These are phyloP conservation scores for Coemansia sp. DNA, from an alignment of 192 early-diverging fungal genomes.

Conservation along the genomic window DNA sequence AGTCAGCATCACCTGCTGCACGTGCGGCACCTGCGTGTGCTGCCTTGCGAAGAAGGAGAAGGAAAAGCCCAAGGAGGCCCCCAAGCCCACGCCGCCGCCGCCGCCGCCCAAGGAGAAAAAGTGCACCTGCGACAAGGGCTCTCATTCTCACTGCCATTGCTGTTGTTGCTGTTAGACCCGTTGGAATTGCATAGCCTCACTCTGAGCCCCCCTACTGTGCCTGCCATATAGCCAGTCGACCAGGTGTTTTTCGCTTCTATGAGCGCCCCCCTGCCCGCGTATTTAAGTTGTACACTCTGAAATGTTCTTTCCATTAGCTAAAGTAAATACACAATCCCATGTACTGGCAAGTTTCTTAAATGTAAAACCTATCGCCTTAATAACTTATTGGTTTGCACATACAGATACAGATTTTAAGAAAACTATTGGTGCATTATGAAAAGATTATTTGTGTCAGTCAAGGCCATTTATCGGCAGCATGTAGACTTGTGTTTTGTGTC, in stretches of 20 bases:
- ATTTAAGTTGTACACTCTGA: background rate
- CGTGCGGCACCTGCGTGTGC: slow-evolving; percentile 41
- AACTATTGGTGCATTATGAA: too few species aligned
- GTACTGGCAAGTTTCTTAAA: background rate
- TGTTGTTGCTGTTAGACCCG: slow-evolving; percentile 9
- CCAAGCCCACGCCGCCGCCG: slow-evolving; percentile 10
- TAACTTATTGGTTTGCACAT: background rate
- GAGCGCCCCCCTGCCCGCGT: background rate
- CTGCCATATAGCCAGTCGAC: background rate
- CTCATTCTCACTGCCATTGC: slow-evolving; percentile 32
- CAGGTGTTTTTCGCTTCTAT: background rate
- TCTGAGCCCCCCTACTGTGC: background rate
- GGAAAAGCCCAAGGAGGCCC: slow-evolving; percentile 12
- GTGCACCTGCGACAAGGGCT: slow-evolving; percentile 27
- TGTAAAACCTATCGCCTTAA: background rate
- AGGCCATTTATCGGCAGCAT: too few species aligned
- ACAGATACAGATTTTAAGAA: background rate
- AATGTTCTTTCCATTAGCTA: background rate
- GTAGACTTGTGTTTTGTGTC: too few species aligned
- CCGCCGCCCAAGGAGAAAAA: slow-evolving; percentile 16
- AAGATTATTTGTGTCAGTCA: too few species aligned
- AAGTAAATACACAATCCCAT: slow-evolving; percentile 4
- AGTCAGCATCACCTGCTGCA: slow-evolving; percentile 35
- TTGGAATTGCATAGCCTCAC: background rate
- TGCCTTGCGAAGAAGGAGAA: slow-evolving; percentile 21